Conservation (phyloP, 2,329 filamentous ascomycete genomes). For the Talaromyces sp. region DNA sequence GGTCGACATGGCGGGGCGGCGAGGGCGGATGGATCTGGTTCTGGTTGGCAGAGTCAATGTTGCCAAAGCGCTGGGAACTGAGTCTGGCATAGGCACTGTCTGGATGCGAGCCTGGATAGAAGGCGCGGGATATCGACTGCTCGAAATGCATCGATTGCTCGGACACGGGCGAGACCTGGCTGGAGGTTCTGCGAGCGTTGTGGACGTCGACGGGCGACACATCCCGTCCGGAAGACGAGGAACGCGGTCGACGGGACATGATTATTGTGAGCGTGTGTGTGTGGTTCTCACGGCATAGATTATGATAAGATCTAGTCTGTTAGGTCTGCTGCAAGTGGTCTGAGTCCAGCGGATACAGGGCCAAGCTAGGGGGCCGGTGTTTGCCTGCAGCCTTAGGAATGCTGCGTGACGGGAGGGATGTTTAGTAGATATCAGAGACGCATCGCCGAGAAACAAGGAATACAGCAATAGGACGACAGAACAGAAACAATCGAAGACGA, state of each 20-base stretch:
- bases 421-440: background rate
- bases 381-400: background rate
- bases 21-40: conserved; percentile 8
- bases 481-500: background rate
- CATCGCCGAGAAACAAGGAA: background rate
- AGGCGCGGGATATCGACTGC: background rate
- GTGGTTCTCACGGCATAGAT: background rate
- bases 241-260: conserved; percentile 5
- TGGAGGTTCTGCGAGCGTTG: background rate
- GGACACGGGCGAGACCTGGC: conserved; percentile 10
- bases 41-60: conserved; percentile 4
- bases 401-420: background rate
- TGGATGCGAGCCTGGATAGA: conserved; percentile 17
- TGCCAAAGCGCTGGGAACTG: conserved; percentile 12
- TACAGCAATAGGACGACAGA: background rate
- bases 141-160: conserved; percentile 4
- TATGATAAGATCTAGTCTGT: background rate
- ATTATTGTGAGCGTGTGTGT: background rate
- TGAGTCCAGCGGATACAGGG: background rate
- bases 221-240: background rate
- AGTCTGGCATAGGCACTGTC: conserved; percentile 17
- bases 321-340: background rate
- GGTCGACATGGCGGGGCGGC: conserved; percentile 15
- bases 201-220: conserved; percentile 5
- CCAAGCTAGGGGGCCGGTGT: background rate